Base-by-base conservation (phyloP, 192 early-diverging fungal species). In the Coemansia sp. region DNA sequence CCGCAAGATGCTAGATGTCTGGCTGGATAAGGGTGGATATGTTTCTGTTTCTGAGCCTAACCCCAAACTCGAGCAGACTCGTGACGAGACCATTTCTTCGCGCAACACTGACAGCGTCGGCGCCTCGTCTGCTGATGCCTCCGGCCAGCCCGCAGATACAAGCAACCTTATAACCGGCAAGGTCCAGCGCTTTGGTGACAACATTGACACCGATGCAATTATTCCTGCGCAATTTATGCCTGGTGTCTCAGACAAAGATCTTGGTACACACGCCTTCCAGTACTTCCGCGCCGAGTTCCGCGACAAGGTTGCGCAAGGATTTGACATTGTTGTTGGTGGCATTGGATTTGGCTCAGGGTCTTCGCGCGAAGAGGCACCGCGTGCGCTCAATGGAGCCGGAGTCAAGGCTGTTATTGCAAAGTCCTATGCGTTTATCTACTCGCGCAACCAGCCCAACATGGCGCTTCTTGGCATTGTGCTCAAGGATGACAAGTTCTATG, bases 391-490 rank as follows among this genome's bases (percentile, higher is more conserved):
- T 67, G 90, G 88, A 52, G 84, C 85, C 22, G 78, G 80, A 25
- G 67, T 92, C 59, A 86, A 92, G 82, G 89, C 88, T 21, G 90
- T 92, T 24, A 91, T 92, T 64, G 91, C 91, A 39, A 92, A 90
- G 78, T 89, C 88, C 31, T 92, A 86, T 67, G 89, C 91, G 0
- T 92, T 89, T 67, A 92, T 92, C 73, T 92, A 92, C 72, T 84
- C 85, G 57, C 87, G 91, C 74, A 92, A 92, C 86, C 91, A 92
- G 84, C 85, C 88, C 71, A 92, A 92, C 76, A 88, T 89, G 87
- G 88, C 88, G n/a, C 84, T 92, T 11, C 83, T 91, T 56, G 91
- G 91, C 63, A 87, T 92, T 53, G 85, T 86, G 24, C 76, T 92
- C 55, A 85, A 80, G 51, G 88, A 92, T 69, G 89, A 91, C 17